Conservation (phyloP, 176 grass and related monocot genomes). For the Oryza meridionalis region DNA sequence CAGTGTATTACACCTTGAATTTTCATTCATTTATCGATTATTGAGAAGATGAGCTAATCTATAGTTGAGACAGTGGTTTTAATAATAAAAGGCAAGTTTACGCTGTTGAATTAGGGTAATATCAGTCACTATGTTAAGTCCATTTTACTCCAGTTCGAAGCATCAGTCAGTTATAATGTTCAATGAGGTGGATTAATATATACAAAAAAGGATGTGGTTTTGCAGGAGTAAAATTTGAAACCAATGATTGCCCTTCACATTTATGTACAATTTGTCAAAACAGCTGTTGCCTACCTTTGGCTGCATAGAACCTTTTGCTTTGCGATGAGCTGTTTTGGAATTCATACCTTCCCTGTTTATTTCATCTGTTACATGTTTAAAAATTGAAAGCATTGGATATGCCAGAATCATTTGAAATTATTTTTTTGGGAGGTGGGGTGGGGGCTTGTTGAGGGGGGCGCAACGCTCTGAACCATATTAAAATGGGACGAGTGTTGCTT, state of each 20-base stretch:
- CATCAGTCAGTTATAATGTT: conserved; percentile 11
- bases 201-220: not conserved
- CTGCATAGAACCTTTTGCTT: too few species aligned
- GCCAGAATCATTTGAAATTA: not conserved
- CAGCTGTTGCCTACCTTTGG: not conserved
- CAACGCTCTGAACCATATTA: not conserved
- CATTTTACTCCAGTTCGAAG: not conserved
- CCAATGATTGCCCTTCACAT: not conserved
- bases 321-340: not conserved
- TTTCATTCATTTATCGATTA: not conserved
- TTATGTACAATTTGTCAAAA: not conserved
- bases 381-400: not conserved
- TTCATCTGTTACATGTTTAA: not conserved
- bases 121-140: not conserved
- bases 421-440: too few species aligned
- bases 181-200: not conserved
- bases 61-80: conserved; percentile 1
- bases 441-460: too few species aligned
- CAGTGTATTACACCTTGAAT: not conserved
- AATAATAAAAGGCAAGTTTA: not conserved
- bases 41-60: conserved; percentile 5
- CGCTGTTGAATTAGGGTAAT: not conserved
- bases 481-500: not conserved
- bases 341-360: not conserved
- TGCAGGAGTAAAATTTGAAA: not conserved